phyloP scores from a whole-genome alignment of 2,329 filamentous ascomycete genomes.

The Rhinocladiella similis region DNA sequence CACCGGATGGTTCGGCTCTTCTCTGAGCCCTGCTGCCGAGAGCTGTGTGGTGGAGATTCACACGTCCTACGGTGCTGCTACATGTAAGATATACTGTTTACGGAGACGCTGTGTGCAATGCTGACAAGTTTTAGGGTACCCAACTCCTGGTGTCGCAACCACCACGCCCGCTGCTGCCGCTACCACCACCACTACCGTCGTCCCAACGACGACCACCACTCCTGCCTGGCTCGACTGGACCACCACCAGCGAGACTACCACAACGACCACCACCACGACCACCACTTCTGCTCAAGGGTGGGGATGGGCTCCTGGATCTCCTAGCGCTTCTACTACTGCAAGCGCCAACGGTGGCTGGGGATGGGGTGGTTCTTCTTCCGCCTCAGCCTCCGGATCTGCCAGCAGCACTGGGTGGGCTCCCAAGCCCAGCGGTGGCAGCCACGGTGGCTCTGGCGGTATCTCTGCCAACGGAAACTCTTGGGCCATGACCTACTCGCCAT shows the following conservation, averaged over 20 bases:
- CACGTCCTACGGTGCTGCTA: conserved; percentile 27
- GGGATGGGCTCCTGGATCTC: conserved; percentile 22
- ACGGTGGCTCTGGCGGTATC: conserved; percentile 21
- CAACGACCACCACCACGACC: conserved; percentile 28
- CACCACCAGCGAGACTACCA: background rate
- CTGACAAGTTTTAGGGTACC: conserved; percentile 17
- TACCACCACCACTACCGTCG: conserved; percentile 2
- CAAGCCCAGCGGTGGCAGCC: conserved; percentile 16
- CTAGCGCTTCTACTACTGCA: conserved; percentile 12
- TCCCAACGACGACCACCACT: conserved; percentile 5
- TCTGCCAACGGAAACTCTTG: conserved; percentile 52
- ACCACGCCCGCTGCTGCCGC: background rate
- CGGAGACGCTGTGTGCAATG: background rate
- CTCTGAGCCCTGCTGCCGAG: conserved; percentile 3
- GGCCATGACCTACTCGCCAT: conserved; percentile 81
- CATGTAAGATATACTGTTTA: conserved; percentile 23
- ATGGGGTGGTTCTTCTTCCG: conserved; percentile 8
- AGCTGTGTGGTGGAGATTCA: conserved; percentile 22
- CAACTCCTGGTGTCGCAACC: conserved; percentile 16
- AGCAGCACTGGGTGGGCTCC: conserved; percentile 18
- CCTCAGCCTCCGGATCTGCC: conserved; percentile 9
- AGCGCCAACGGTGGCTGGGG: conserved; percentile 3
- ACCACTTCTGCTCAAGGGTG: conserved; percentile 26
- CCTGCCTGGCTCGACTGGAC: background rate
- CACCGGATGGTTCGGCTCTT: conserved; percentile 7